Evolutionary conservation across 345 rosid species (phyloP).

Genomic region (Ceriops tagal): DNA sequence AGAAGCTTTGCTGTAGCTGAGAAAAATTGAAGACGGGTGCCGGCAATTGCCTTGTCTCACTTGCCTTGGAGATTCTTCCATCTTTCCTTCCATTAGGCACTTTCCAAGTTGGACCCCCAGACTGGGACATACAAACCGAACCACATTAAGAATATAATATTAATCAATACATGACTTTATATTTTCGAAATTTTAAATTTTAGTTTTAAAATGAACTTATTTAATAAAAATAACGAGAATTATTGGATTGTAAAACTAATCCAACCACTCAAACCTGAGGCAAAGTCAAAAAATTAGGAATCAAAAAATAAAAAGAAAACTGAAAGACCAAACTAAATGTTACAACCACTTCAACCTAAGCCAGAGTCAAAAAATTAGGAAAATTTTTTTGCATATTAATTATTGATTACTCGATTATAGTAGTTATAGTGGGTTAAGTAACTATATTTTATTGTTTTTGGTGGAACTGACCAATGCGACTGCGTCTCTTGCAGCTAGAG

Average conservation of each 20-base stretch:
- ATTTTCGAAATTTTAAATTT: too few species aligned
- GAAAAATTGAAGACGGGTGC: constrained; percentile 71
- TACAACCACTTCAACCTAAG: too few species aligned
- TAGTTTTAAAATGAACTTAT: too few species aligned
- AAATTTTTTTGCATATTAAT: too few species aligned
- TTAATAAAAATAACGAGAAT: too few species aligned
- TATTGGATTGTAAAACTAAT: too few species aligned
- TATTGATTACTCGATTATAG: too few species aligned
- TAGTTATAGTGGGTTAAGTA: too few species aligned
- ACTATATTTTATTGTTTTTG: neutral
- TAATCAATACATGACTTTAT: too few species aligned
- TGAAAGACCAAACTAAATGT: too few species aligned
- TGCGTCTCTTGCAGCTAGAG: constrained; percentile 82
- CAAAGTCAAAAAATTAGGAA: neutral
- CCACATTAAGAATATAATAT: too few species aligned
- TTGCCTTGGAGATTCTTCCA: constrained; percentile 76
- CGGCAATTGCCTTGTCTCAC: constrained; percentile 72
- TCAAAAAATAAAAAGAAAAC: neutral
- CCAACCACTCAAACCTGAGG: neutral
- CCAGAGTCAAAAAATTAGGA: too few species aligned
- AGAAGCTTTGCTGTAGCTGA: constrained; percentile 69
- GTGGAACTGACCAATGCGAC: constrained; percentile 53
- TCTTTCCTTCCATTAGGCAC: constrained; percentile 91
- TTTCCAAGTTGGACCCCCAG: constrained; percentile 85
- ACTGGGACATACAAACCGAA: constrained; percentile 31